Conservation (phyloP, 163 green algal genomes). For the Chlorella variabilis region DNA sequence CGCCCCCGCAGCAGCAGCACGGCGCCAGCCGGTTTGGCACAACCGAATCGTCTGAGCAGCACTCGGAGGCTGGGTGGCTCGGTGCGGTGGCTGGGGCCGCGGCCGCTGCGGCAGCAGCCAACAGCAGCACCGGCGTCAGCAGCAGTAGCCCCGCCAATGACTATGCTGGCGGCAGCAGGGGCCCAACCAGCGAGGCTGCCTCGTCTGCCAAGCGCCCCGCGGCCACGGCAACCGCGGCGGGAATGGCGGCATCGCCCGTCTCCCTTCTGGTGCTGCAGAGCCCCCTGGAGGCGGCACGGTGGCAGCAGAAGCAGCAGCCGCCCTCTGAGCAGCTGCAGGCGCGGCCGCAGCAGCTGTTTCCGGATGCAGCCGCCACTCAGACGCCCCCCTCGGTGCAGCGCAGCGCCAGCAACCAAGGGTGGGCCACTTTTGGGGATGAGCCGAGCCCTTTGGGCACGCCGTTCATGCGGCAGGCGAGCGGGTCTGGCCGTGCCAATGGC, state of each 20-base stretch:
- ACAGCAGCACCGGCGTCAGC: neutral
- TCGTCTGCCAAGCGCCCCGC: neutral
- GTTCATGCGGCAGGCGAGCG: neutral
- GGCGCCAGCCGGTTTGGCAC: neutral
- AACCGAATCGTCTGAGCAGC: neutral
- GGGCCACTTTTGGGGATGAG: conserved; percentile 8
- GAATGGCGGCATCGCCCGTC: neutral
- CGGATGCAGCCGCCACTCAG: neutral
- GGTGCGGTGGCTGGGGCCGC: neutral
- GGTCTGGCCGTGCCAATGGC: neutral
- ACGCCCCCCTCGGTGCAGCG: neutral
- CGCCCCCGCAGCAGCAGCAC: neutral
- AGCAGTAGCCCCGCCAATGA: neutral
- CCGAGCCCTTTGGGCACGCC: neutral
- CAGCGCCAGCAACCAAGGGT: conserved; percentile 7
- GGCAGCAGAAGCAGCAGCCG: neutral
- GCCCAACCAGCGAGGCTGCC: no score
- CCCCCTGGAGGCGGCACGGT: neutral
- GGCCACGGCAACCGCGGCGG: no score
- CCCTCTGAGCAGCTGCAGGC: neutral
- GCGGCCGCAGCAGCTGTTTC: conserved; percentile 34
- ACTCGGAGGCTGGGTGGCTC: neutral
- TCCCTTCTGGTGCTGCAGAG: neutral
- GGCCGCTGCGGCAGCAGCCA: neutral
- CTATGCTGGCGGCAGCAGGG: neutral